Evolutionary conservation across 352 stramenopile genomes (phyloP), one percentile per base, ranked within the genome.

Genomic region (Pythium apleroticum): DNA sequence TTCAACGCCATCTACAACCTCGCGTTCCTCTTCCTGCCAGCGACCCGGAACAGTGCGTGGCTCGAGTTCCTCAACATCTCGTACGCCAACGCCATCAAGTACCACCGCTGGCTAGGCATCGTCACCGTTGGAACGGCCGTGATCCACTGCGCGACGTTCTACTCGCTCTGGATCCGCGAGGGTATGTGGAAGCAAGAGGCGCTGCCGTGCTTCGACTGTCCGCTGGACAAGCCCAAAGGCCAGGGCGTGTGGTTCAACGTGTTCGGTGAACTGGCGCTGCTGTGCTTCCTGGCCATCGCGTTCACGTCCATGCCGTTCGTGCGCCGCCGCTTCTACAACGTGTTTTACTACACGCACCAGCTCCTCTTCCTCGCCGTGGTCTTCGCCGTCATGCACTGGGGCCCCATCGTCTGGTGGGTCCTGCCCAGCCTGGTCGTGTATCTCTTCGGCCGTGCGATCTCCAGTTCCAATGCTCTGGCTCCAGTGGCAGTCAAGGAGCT

Each of bases 301-400:
- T 19, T 72, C n/a, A 70, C 74, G 0, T 66, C 78, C 28, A 60
- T 83, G 0, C 78, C 78, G 8, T 54, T 52, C 24, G 61, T 87
- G 10, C 78, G 78, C 1, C 76, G 78, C 31, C 15, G 63, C 3
- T 66, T 73, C 19, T 87, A 81, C 62, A 60, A 78, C 12, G 17
- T 65, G 6, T 86, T 86, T 45, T 83, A 84, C 62, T 76, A 72
- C 63, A 57, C 67, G 46, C 78, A 85, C 52, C 69, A 78, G 24
- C 65, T 87, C 12, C 71, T 84, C 20, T 55, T 76, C 41, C 30
- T 67, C 0, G 70, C 59, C 0, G 54, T 81, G 14, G 20, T 78
- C 60, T 73, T 81, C 27, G 33, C 70, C 28, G 57, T 76, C 3
- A 48, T 87, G 43, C 78, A 87, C 60, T 84, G 65, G 63, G 27